These are phyloP conservation scores for Trichoderma endophyticum DNA, from an alignment of 2,329 filamentous ascomycete genomes.

Conservation along the genomic window DNA sequence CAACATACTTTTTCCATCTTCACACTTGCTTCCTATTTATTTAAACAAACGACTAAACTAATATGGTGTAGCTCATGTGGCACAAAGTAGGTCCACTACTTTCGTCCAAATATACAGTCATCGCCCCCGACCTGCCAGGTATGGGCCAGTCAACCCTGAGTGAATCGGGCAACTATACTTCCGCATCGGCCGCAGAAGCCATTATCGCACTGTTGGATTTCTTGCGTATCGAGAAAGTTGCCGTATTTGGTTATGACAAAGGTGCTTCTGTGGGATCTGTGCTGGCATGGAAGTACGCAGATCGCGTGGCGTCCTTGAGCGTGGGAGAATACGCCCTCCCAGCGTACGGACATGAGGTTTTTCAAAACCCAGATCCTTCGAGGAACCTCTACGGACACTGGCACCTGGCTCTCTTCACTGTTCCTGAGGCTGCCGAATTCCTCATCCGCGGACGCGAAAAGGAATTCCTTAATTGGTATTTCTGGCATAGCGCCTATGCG, in stretches of 20 bases:
- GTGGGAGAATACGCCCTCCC: conserved; percentile 42
- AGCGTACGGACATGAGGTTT: conserved; percentile 39
- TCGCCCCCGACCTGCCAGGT: conserved; percentile 42
- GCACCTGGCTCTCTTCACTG: conserved; percentile 45
- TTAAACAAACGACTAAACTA: neutral
- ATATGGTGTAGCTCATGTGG: conserved; percentile 30
- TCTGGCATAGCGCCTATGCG: conserved; percentile 43
- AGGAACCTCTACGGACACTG: conserved; percentile 41
- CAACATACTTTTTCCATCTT: neutral
- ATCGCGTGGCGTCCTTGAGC: conserved; percentile 34
- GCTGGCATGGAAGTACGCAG: conserved; percentile 37
- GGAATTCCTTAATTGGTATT: conserved; percentile 45
- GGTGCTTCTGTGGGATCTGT: conserved; percentile 42
- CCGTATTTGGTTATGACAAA: conserved; percentile 46
- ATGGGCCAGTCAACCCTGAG: conserved; percentile 41
- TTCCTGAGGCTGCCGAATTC: conserved; percentile 45
- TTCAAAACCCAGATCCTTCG: conserved; percentile 30
- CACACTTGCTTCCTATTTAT: neutral
- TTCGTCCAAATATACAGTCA: conserved; percentile 42
- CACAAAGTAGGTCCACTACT: conserved; percentile 39
- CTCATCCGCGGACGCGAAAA: conserved; percentile 43
- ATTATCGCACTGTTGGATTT: conserved; percentile 41
- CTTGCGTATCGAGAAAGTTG: conserved; percentile 39
- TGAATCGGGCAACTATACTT: conserved; percentile 39
- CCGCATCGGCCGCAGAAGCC: conserved; percentile 37